Percentiles rank a stretch among this genome's conserved stretches.
Conservation (phyloP, 331 rosid species). For the Telfairia occidentalis region DNA sequence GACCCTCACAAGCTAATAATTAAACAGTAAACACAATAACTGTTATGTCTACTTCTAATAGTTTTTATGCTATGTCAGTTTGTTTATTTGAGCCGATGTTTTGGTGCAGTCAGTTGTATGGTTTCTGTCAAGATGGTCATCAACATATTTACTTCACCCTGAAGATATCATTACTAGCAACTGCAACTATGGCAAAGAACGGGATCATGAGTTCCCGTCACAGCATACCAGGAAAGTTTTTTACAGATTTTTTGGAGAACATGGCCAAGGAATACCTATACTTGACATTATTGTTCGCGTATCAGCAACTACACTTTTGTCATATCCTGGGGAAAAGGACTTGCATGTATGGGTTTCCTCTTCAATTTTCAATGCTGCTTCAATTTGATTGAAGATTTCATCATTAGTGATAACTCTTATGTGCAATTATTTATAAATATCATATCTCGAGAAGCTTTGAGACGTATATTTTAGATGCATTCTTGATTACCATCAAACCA, state of each 20-base stretch:
- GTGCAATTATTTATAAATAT: neutral
- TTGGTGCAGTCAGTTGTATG: conserved; percentile 71
- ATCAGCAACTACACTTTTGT: conserved; percentile 53
- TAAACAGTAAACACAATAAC: neutral
- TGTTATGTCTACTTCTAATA: neutral
- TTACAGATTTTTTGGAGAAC: conserved; percentile 66
- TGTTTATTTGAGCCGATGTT: conserved; percentile 23
- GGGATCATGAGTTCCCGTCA: conserved; percentile 19
- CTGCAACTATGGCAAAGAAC: conserved; percentile 32
- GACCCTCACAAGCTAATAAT: neutral
- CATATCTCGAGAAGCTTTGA: neutral
- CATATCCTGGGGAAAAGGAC: conserved; percentile 84
- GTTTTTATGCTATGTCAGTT: neutral
- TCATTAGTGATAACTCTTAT: neutral
- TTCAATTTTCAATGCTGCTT: conserved; percentile 4
- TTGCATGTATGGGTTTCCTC: conserved; percentile 56
- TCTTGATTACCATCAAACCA: neutral
- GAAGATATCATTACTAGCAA: conserved; percentile 44
- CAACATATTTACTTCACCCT: conserved; percentile 68
- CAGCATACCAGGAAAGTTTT: conserved; percentile 33
- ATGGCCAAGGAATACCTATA: conserved; percentile 67
- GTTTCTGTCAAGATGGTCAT: conserved; percentile 97
- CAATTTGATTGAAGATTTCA: neutral
- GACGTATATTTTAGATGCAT: neutral
- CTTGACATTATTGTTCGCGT: conserved; percentile 75